Base-by-base conservation (phyloP, 768 basidiomycete species). In the Heimioporus sp. region DNA sequence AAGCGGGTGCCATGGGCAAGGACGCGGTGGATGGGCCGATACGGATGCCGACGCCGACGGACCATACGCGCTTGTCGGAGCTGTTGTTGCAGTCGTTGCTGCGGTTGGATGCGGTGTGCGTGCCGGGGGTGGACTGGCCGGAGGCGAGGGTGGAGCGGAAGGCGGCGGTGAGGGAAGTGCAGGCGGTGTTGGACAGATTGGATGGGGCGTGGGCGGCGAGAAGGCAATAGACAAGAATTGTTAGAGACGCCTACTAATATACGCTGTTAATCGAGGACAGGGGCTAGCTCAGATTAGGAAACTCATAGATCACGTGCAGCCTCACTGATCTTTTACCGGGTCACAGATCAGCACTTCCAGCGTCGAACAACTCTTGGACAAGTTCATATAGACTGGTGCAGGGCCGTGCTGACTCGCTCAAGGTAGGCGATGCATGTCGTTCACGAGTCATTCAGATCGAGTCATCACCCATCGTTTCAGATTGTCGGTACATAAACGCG, bases 81-180 rank as follows among this genome's bases (percentile, higher is more conserved):
- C 70, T 91, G 50, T 77, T 98, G 21, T 77, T 97, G 21, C 94
- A 97, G 65, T 79, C 84, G n/a, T 75, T 98, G 24, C 78, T 98
- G 17, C 82, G 90, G 45, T 74, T 98, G 32, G 96, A 98, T 61
- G 89, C 87, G 45, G 77, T 97, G 61, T 72, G 75, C 37, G 43
- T 62, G 35, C 77, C 92, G 17, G 87, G 91, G 41, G 74, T 75
- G 35, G 79, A 82, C 45, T 97, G 92, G 89, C 78, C 80, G 10
- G 77, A 84, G 5, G 94, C 93, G 13, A 79, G 95, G 61, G 75
- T 74, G 57, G 82, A 88, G 66, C 77, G 95, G 55, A 97, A 96
- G 71, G 82, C 79, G 31, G 95, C 91, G 1, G 94, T 98, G 44
- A 85, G 79, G 56, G 83, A 86, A 60, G 87, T 97, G 15, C 95